These are phyloP conservation scores for Candida schatavii DNA, from an alignment of 805 yeast species.

Conservation along the genomic window DNA sequence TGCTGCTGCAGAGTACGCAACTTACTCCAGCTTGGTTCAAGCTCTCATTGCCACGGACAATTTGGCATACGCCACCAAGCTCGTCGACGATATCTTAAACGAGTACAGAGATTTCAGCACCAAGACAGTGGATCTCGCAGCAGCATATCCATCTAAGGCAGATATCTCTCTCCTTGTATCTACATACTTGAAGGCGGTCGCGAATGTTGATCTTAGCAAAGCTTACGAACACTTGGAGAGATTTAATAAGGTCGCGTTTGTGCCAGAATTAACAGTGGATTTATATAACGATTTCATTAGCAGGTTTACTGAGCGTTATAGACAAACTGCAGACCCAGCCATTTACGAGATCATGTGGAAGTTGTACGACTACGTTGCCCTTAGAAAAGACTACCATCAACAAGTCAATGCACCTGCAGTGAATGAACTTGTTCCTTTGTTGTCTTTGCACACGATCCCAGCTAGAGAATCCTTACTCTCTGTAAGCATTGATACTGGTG, in stretches of 20 bases:
- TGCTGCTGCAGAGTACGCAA: conserved; percentile 38
- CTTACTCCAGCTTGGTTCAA: conserved; percentile 52
- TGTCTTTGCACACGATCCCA: neutral
- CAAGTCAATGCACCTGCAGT: neutral
- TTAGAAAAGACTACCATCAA: conserved; percentile 34
- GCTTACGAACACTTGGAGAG: conserved; percentile 25
- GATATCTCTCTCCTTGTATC: conserved; percentile 43
- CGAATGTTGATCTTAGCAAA: conserved; percentile 14
- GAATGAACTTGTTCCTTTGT: neutral
- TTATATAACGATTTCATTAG: conserved; percentile 31
- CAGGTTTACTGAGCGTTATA: conserved; percentile 19
- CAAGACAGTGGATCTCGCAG: neutral
- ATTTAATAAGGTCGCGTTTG: conserved; percentile 26
- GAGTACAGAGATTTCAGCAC: conserved; percentile 31
- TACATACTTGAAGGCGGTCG: conserved; percentile 35
- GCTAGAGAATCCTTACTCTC: conserved; percentile 28
- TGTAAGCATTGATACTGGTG: conserved; percentile 30
- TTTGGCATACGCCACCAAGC: conserved; percentile 48
- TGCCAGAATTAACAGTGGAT: conserved; percentile 34
- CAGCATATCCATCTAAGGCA: conserved; percentile 4
- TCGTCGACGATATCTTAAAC: conserved; percentile 53
- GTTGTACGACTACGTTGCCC: conserved; percentile 30
- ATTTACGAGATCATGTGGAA: conserved; percentile 25
- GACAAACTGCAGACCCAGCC: conserved; percentile 4
- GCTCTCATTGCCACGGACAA: conserved; percentile 53